A percentile compares a stretch with the other conserved stretches of the same genome.
Conservation (phyloP, 106 monocot species). For the Ottelia alismoides region DNA sequence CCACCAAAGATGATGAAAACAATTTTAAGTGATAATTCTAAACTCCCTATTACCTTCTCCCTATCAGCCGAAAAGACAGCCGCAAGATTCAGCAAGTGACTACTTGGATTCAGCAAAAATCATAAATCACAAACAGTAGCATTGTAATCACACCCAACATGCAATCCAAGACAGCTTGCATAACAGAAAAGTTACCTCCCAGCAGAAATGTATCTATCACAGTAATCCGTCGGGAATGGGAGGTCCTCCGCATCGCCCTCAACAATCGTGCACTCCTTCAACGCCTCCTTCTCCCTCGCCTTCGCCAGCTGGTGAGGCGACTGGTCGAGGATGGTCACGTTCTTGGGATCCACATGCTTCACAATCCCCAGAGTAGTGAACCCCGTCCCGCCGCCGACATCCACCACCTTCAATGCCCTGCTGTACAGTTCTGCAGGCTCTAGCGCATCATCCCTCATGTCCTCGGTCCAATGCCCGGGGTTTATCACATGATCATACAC, state of each 20-base stretch:
- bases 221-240: conserved; percentile 70
- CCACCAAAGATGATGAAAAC: no score
- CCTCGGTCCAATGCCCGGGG: conserved; percentile 92
- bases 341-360: conserved; percentile 68
- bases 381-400: conserved; percentile 94
- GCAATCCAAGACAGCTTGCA: no score
- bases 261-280: conserved; percentile 78
- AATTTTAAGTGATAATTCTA: no score
- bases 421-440: conserved; percentile 71
- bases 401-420: conserved; percentile 58
- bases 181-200: no score
- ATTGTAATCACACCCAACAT: no score
- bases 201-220: conserved; percentile 81
- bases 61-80: no score
- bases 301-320: conserved; percentile 91
- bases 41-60: no score
- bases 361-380: conserved; percentile 87
- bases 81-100: no score
- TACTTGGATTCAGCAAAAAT: no score
- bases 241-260: conserved; percentile 95
- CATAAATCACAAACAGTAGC: no score
- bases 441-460: conserved; percentile 97
- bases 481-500: conserved; percentile 92
- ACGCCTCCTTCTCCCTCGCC: conserved; percentile 70
- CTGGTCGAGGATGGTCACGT: conserved; percentile 90